phyloP scores from a whole-genome alignment of 2,329 filamentous ascomycete species.

The Penicillium concentricum region DNA sequence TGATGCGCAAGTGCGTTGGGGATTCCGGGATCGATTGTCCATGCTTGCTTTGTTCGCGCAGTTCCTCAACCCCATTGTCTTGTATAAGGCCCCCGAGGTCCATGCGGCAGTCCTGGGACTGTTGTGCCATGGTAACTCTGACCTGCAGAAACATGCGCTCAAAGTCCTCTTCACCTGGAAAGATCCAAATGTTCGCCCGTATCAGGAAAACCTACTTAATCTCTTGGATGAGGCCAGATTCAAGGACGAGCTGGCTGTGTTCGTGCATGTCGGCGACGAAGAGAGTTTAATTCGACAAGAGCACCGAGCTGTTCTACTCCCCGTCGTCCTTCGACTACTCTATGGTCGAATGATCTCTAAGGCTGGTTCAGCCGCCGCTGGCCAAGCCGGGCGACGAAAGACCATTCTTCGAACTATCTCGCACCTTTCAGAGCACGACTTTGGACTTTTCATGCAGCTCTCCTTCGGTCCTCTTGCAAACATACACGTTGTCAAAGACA shows the following conservation, averaged over 20 bases:
- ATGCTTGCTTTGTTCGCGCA: conserved; percentile 78
- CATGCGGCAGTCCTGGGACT: conserved; percentile 72
- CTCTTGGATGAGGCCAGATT: conserved; percentile 88
- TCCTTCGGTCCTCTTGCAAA: conserved; percentile 69
- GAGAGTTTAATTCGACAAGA: conserved; percentile 68
- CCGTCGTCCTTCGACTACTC: conserved; percentile 78
- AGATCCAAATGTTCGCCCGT: conserved; percentile 68
- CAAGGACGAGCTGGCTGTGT: conserved; percentile 87
- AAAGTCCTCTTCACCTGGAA: conserved; percentile 91
- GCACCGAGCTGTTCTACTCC: conserved; percentile 74
- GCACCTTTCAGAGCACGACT: conserved; percentile 70
- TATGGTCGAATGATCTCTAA: conserved; percentile 88
- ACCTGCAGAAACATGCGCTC: conserved; percentile 81
- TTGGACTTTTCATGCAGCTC: conserved; percentile 79
- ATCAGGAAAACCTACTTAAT: conserved; percentile 82
- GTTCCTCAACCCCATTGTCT: conserved; percentile 80
- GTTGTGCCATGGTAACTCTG: conserved; percentile 82
- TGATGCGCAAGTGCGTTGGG: conserved; percentile 37
- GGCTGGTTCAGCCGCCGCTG: conserved; percentile 64
- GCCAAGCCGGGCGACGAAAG: conserved; percentile 73
- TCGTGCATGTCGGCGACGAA: conserved; percentile 69
- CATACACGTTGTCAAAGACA: conserved; percentile 57
- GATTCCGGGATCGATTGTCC: conserved; percentile 72
- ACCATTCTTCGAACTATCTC: conserved; percentile 74
- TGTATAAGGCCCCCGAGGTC: conserved; percentile 76